Evolutionary conservation across 768 basidiomycete genomes (phyloP).

Genomic region (Dioszegia hungarica): DNA sequence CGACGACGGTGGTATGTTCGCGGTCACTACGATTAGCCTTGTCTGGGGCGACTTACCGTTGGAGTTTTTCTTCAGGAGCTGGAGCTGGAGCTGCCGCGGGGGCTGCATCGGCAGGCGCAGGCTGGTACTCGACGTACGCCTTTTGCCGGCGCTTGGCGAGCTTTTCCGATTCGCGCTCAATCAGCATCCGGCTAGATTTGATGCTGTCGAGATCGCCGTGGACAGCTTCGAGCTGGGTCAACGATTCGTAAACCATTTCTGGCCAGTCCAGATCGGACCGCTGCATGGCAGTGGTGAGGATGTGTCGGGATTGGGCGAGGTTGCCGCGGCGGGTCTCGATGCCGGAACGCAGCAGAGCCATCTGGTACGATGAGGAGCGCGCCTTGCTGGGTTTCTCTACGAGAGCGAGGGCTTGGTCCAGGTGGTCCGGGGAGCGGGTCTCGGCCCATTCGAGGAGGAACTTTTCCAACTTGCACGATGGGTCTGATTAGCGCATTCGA

Average conservation of each 20-base stretch:
- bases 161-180: constrained; percentile 42
- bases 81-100: background rate
- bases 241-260: constrained; percentile 87
- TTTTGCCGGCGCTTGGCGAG: constrained; percentile 44
- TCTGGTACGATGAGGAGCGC: constrained; percentile 27
- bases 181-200: constrained; percentile 16
- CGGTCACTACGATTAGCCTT: constrained; percentile 63
- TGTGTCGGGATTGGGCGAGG: constrained; percentile 59
- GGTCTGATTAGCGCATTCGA: constrained; percentile 55
- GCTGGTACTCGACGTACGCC: constrained; percentile 13
- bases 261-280: constrained; percentile 84
- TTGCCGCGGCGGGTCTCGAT: constrained; percentile 36
- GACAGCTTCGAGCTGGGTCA: constrained; percentile 78
- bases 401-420: constrained; percentile 54
- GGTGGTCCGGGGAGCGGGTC: constrained; percentile 12
- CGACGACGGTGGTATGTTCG: constrained; percentile 88
- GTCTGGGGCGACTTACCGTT: background rate
- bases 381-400: constrained; percentile 26
- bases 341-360: constrained; percentile 22
- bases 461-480: constrained; percentile 73
- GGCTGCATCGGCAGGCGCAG: background rate
- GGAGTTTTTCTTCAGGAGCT: background rate
- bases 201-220: constrained; percentile 65
- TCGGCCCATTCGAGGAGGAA: constrained; percentile 61
- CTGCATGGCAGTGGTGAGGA: constrained; percentile 63